A percentile compares a stretch with the other conserved stretches of the same genome.
Conservation (phyloP, 768 basidiomycete genomes). For the Hypholoma fasciculare region DNA sequence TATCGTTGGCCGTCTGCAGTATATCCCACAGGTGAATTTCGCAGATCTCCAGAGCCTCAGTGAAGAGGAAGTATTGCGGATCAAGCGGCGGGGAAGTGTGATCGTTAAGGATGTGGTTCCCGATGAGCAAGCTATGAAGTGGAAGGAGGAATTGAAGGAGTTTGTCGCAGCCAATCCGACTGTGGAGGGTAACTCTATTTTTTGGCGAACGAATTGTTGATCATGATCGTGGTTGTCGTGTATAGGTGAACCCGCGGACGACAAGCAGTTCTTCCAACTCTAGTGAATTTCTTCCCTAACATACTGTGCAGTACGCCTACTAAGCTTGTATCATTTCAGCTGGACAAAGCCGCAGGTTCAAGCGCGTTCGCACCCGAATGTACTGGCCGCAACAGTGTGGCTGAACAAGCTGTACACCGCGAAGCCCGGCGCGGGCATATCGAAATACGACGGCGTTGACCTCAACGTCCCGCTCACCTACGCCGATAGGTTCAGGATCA, state of each 20-base stretch:
- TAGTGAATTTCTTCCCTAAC: conserved; percentile 45
- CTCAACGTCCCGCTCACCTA: conserved; percentile 64
- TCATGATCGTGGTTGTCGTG: background rate
- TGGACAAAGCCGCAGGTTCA: conserved; percentile 58
- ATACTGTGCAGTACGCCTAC: background rate
- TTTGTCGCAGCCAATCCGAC: conserved; percentile 60
- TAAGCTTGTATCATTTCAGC: conserved; percentile 17
- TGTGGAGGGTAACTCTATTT: conserved; percentile 42
- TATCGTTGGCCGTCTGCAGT: conserved; percentile 30
- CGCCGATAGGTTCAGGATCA: conserved; percentile 73
- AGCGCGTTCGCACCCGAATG: conserved; percentile 67
- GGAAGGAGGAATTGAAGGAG: conserved; percentile 57
- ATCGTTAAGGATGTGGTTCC: conserved; percentile 64
- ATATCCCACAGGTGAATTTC: conserved; percentile 64
- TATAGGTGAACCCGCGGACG: conserved; percentile 49
- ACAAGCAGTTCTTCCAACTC: conserved; percentile 75
- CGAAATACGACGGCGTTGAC: conserved; percentile 49
- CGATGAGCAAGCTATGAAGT: conserved; percentile 50
- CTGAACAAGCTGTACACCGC: conserved; percentile 65
- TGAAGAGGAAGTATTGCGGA: conserved; percentile 43
- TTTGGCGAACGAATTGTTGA: background rate
- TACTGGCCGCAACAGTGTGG: conserved; percentile 56
- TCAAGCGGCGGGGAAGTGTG: conserved; percentile 57
- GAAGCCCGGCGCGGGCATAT: conserved; percentile 28
- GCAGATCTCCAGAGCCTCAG: conserved; percentile 48